Evolutionary conservation across 805 yeast genomes (phyloP).

Genomic region (Vanderwaltozyma polyspora): DNA sequence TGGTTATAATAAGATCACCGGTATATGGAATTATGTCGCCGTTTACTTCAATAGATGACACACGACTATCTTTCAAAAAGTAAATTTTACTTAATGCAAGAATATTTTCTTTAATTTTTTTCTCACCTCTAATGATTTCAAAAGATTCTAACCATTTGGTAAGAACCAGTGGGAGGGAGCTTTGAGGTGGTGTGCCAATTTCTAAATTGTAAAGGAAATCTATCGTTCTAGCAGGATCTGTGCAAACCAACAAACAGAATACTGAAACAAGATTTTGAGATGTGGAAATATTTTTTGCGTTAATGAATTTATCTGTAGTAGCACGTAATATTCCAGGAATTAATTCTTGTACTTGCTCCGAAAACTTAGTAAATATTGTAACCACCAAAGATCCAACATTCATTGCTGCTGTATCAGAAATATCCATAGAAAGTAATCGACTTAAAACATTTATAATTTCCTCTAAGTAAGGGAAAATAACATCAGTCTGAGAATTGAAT

Average conservation of each 20-base stretch:
- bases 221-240: constrained; percentile 53
- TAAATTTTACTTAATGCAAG: constrained; percentile 61
- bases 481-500: constrained; percentile 26
- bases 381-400: constrained; percentile 59
- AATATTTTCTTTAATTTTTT: constrained; percentile 53
- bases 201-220: constrained; percentile 41
- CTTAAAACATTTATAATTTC: constrained; percentile 42
- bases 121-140: constrained; percentile 70
- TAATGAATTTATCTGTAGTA: constrained; percentile 52
- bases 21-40: constrained; percentile 64
- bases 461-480: constrained; percentile 9
- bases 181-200: constrained; percentile 18
- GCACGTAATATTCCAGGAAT: constrained; percentile 56
- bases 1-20: constrained; percentile 59
- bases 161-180: constrained; percentile 47
- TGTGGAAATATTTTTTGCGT: constrained; percentile 60
- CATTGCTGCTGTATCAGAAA: constrained; percentile 73
- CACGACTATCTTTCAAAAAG: constrained; percentile 41
- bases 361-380: constrained; percentile 45
- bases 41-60: constrained; percentile 47
- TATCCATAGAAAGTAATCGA: constrained; percentile 55
- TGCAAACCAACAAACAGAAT: constrained; percentile 56
- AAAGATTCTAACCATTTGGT: constrained; percentile 79
- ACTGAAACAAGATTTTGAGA: constrained; percentile 69
- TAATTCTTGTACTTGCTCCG: constrained; percentile 27